These are phyloP conservation scores for Hypsizygus ulmarius DNA, from an alignment of 1,284 basidiomycete species.

Conservation along the genomic window DNA sequence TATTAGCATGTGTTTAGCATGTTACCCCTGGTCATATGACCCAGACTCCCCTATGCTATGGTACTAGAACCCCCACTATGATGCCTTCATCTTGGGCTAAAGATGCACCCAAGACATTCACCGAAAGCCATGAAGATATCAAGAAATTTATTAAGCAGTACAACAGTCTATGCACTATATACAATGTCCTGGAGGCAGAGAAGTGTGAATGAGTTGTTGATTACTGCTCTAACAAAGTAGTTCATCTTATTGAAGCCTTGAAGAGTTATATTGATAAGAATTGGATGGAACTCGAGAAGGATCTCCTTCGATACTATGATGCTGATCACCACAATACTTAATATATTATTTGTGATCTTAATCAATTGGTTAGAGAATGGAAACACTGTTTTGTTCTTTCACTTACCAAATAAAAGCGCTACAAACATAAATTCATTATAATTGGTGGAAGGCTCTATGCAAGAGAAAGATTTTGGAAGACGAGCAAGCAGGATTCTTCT, in stretches of 20 bases:
- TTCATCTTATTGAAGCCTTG: neutral
- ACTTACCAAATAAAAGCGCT: neutral
- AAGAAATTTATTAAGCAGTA: neutral
- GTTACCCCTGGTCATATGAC: no score
- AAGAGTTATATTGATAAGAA: neutral
- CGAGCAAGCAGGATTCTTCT: conserved; percentile 4
- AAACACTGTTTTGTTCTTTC: neutral
- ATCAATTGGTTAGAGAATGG: neutral
- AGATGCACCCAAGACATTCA: neutral
- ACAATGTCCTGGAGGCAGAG: neutral
- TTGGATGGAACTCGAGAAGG: conserved; percentile 4
- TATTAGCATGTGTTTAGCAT: no score
- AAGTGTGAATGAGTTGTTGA: neutral
- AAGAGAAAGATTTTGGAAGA: conserved; percentile 5
- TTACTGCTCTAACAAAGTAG: neutral
- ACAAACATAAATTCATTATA: neutral
- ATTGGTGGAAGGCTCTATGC: conserved; percentile 3
- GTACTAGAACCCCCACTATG: no score
- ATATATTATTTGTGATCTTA: neutral
- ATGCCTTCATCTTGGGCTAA: no score
- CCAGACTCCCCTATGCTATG: no score
- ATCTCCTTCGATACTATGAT: conserved; percentile 9
- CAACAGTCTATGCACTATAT: neutral
- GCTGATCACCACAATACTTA: neutral
- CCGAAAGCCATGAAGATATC: neutral